A percentile compares a stretch with the other conserved stretches of the same genome.
Conservation (phyloP, 345 rosid species). For the Rhodamnia argentea region DNA sequence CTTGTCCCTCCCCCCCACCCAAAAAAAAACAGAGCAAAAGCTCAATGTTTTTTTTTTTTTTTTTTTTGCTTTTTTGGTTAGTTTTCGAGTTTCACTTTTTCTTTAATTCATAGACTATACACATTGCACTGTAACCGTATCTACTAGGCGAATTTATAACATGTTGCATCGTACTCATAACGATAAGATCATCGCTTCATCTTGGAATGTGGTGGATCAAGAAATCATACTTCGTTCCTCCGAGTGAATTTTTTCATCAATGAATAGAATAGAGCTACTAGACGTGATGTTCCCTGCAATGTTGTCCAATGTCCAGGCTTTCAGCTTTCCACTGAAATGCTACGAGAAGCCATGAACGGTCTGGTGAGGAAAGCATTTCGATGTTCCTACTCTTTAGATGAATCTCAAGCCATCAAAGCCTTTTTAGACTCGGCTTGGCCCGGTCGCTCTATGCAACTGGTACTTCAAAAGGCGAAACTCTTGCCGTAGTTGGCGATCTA, state of each 20-base stretch:
- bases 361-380: background rate
- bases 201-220: background rate
- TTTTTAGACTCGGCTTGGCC: background rate
- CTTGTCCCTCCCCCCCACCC: background rate
- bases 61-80: background rate
- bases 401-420: background rate
- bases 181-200: background rate
- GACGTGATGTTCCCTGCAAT: background rate
- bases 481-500: background rate
- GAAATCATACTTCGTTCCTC: background rate
- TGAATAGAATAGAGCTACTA: background rate
- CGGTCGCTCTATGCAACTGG: background rate
- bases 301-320: background rate
- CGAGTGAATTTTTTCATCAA: background rate
- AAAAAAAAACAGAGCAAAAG: background rate
- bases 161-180: background rate
- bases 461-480: background rate
- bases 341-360: background rate
- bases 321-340: background rate
- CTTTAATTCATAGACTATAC: background rate
- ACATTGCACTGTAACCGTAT: background rate
- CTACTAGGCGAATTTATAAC: background rate
- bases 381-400: background rate
- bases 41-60: background rate
- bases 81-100: background rate